phyloP scores from a whole-genome alignment of 768 basidiomycete genomes.

The Candolleomyces eurysporus region DNA sequence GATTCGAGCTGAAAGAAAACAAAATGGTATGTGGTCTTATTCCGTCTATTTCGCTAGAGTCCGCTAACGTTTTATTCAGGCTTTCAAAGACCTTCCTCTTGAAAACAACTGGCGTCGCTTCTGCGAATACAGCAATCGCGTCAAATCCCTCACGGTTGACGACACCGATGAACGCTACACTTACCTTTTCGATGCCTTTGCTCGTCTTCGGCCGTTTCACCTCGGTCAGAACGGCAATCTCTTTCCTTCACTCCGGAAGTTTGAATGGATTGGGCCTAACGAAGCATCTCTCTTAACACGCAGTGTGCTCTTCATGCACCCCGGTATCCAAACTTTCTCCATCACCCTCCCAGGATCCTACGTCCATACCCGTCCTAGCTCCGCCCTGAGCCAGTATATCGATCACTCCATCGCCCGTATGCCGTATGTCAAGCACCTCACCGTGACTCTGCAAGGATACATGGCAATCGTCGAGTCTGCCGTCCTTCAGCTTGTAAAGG shows the following conservation, averaged over 20 bases:
- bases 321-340: slow-evolving; percentile 39
- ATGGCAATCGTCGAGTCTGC: slow-evolving; percentile 40
- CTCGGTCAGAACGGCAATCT: slow-evolving; percentile 28
- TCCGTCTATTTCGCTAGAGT: neutral
- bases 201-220: slow-evolving; percentile 50
- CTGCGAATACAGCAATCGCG: slow-evolving; percentile 48
- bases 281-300: slow-evolving; percentile 17
- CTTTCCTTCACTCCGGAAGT: slow-evolving; percentile 50
- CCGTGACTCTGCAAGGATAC: slow-evolving; percentile 42
- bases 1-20: slow-evolving; percentile 21
- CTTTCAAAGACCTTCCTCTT: slow-evolving; percentile 39
- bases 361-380: slow-evolving; percentile 13
- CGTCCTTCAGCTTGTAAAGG: slow-evolving; percentile 35
- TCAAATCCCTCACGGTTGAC: slow-evolving; percentile 36
- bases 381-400: slow-evolving; percentile 34
- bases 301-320: slow-evolving; percentile 57
- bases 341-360: slow-evolving; percentile 24
- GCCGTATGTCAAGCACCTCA: slow-evolving; percentile 46
- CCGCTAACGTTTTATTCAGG: slow-evolving; percentile 25
- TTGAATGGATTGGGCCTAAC: slow-evolving; percentile 42
- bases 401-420: slow-evolving; percentile 36
- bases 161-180: slow-evolving; percentile 24
- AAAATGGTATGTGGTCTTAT: slow-evolving; percentile 24
- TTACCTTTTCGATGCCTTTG: slow-evolving; percentile 52
- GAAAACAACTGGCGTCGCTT: slow-evolving; percentile 55